Percentiles rank a stretch among this genome's conserved stretches.
These are phyloP conservation scores for Musa schizocarpa DNA, from an alignment of 176 grass and related monocot species.

Conservation along the genomic window DNA sequence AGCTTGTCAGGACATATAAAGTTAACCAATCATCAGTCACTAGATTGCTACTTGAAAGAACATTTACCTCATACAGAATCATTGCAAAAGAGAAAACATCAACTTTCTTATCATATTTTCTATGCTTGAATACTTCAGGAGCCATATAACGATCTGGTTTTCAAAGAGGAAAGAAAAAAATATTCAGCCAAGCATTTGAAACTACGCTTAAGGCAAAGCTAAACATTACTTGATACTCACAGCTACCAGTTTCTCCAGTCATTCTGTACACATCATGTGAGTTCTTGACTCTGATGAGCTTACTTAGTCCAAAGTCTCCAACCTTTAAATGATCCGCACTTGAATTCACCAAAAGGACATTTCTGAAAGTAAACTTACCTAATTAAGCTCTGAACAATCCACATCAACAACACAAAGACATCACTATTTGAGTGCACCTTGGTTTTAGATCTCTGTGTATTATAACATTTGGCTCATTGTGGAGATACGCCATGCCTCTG, in stretches of 20 bases:
- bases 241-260: slow-evolving; percentile 98
- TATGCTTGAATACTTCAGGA: slow-evolving; percentile 98
- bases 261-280: slow-evolving; percentile 93
- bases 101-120: slow-evolving; percentile 99
- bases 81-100: slow-evolving; percentile 99
- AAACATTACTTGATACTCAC: slow-evolving; percentile 42
- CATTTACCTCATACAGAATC: slow-evolving; percentile 89
- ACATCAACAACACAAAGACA: slow-evolving; percentile 14
- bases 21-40: neutral
- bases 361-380: slow-evolving; percentile 54
- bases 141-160: slow-evolving; percentile 92
- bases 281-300: slow-evolving; percentile 84
- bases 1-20: slow-evolving; percentile 13
- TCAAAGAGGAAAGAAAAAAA: slow-evolving; percentile 9
- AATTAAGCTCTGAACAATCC: slow-evolving; percentile 19
- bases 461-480: slow-evolving; percentile 98
- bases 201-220: neutral
- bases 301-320: slow-evolving; percentile 97
- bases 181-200: slow-evolving; percentile 41
- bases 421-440: slow-evolving; percentile 39
- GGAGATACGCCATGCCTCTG: slow-evolving; percentile 99
- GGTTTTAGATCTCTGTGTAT: slow-evolving; percentile 96
- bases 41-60: slow-evolving; percentile 19
- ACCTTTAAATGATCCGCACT: slow-evolving; percentile 95
- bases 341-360: slow-evolving; percentile 92